Evolutionary conservation across 345 rosid genomes (phyloP).

Genomic region (Lenwebbia sp.): DNA sequence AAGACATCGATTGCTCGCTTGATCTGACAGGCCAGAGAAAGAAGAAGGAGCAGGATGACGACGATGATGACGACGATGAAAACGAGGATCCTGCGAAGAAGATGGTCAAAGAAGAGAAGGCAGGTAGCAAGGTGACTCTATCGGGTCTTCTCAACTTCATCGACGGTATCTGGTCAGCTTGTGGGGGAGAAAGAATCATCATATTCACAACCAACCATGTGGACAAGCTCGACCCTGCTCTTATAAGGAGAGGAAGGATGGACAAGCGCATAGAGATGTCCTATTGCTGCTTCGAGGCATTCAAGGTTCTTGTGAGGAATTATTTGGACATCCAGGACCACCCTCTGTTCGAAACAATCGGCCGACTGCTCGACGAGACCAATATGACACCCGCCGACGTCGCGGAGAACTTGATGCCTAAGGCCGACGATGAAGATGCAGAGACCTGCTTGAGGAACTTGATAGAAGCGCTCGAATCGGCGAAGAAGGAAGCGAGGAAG

Average conservation of each 20-base stretch:
- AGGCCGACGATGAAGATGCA: not conserved
- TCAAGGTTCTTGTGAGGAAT: slow-evolving; percentile 6
- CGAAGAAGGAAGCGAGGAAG: not conserved
- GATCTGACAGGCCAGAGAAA: slow-evolving; percentile 32
- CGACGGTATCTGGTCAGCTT: slow-evolving; percentile 30
- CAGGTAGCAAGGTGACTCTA: slow-evolving; percentile 8
- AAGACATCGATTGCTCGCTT: slow-evolving; percentile 65
- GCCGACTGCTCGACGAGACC: not conserved
- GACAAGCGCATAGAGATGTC: slow-evolving; percentile 20
- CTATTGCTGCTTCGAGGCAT: slow-evolving; percentile 5
- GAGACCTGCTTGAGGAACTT: slow-evolving; percentile 1
- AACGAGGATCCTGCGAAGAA: not conserved
- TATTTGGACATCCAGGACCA: slow-evolving; percentile 3
- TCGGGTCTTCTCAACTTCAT: slow-evolving; percentile 35
- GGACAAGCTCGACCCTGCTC: slow-evolving; percentile 25
- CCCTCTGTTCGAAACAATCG: not conserved
- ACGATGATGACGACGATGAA: not conserved
- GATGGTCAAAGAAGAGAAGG: not conserved
- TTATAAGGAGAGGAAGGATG: slow-evolving; percentile 34
- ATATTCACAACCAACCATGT: slow-evolving; percentile 28
- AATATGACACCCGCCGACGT: slow-evolving; percentile 5
- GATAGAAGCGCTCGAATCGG: not conserved
- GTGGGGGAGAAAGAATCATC: slow-evolving; percentile 27
- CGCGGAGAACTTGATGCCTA: slow-evolving; percentile 7
- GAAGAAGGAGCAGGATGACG: not conserved